Conservation (phyloP, 495 filamentous ascomycete species). For the Aspergillus funiculosus region DNA sequence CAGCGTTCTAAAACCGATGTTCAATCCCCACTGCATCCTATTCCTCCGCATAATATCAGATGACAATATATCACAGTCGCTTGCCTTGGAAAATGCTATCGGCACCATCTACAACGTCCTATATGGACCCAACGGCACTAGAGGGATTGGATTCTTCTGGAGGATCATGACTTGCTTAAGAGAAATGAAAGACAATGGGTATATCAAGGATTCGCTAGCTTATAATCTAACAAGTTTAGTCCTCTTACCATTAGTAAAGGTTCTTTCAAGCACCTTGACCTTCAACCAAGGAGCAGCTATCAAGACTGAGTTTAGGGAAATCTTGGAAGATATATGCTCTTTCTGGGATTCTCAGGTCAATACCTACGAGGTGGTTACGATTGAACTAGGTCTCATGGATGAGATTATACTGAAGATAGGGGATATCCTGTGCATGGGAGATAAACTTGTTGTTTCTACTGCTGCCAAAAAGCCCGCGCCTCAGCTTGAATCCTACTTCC, state of each 20-base stretch:
- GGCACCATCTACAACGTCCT: slow-evolving; percentile 13
- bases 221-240: too few relatives aligned
- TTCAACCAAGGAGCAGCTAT: slow-evolving; percentile 4
- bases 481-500: too few relatives aligned
- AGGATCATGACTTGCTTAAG: neutral
- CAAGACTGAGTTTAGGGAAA: neutral
- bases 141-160: neutral
- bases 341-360: neutral
- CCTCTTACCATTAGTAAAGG: slow-evolving; percentile 3
- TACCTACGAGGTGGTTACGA: too few relatives aligned
- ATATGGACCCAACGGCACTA: neutral
- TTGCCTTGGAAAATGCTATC: slow-evolving; percentile 5
- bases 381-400: too few relatives aligned
- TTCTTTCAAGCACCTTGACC: neutral
- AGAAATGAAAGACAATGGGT: neutral
- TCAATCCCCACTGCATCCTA: slow-evolving; percentile 11
- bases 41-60: slow-evolving; percentile 11
- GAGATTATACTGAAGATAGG: slow-evolving; percentile 1
- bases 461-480: too few relatives aligned
- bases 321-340: slow-evolving; percentile 1
- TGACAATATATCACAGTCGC: slow-evolving; percentile 1
- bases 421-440: slow-evolving; percentile 3
- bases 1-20: slow-evolving; percentile 10
- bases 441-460: neutral
- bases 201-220: too few relatives aligned